Percentiles rank a stretch among this genome's conserved stretches.
phyloP scores from a whole-genome alignment of 2,329 filamentous ascomycete species.

The Alternaria gaisen region DNA sequence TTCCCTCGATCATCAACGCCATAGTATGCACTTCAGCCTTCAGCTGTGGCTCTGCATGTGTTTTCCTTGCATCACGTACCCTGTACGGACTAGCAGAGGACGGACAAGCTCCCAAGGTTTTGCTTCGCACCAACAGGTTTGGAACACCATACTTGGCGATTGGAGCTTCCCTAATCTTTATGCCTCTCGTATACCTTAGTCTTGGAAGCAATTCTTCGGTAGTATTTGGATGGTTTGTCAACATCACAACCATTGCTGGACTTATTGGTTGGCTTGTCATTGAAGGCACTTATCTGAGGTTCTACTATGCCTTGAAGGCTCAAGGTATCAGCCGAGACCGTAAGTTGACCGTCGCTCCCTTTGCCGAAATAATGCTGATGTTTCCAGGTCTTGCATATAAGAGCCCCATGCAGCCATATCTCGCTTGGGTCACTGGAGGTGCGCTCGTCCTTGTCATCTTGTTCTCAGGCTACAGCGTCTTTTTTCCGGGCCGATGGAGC shows the following conservation, averaged over 20 bases:
- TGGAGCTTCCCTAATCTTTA: constrained; percentile 64
- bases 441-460: constrained; percentile 69
- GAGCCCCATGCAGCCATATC: constrained; percentile 11
- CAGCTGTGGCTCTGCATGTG: constrained; percentile 2
- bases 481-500: constrained; percentile 71
- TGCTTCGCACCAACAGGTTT: constrained; percentile 56
- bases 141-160: constrained; percentile 75
- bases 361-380: not conserved
- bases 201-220: constrained; percentile 50
- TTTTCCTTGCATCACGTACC: constrained; percentile 17
- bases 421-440: not conserved
- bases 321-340: constrained; percentile 57
- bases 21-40: constrained; percentile 75
- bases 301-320: constrained; percentile 49
- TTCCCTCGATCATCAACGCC: constrained; percentile 78
- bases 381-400: not conserved
- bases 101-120: constrained; percentile 24
- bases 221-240: constrained; percentile 72
- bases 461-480: constrained; percentile 76
- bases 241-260: constrained; percentile 66
- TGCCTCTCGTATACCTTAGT: constrained; percentile 66
- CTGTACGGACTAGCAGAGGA: constrained; percentile 27
- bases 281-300: constrained; percentile 64
- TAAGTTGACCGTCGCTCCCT: not conserved
- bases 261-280: constrained; percentile 61